Conservation (phyloP, 140 eudicot species). For the Stevia rebaudiana region DNA sequence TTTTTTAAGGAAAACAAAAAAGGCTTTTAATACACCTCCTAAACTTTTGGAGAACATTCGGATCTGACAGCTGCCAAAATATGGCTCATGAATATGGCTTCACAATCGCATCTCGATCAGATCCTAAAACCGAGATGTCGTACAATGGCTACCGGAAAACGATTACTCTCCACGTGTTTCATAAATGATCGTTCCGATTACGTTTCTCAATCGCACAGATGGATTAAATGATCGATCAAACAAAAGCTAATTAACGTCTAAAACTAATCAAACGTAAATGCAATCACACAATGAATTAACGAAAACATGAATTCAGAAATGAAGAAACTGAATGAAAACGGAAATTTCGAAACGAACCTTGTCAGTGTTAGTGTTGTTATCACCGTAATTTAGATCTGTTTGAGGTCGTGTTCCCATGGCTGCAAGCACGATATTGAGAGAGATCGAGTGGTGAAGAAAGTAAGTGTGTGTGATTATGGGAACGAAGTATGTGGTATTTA, state of each 20-base stretch:
- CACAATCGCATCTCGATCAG: neutral
- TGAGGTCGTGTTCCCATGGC: conserved; percentile 29
- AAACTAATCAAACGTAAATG: neutral
- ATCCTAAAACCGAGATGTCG: neutral
- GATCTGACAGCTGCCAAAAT: conserved; percentile 21
- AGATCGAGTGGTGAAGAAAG: neutral
- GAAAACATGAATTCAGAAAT: neutral
- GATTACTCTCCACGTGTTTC: neutral
- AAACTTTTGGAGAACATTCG: conserved; percentile 28
- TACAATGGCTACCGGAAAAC: neutral
- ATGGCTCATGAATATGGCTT: conserved; percentile 1
- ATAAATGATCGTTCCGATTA: neutral
- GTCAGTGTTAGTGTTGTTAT: too few relatives aligned
- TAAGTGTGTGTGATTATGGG: conserved; percentile 5
- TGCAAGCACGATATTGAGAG: neutral
- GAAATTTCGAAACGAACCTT: conserved; percentile 19
- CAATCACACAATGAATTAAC: neutral
- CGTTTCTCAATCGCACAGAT: neutral
- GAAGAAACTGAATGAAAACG: neutral
- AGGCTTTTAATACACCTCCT: conserved; percentile 14
- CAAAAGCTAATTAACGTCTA: neutral
- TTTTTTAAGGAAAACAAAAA: too few relatives aligned
- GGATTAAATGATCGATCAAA: neutral
- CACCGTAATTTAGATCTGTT: conserved; percentile 5
- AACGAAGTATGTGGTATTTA: conserved; percentile 14